Conservation (phyloP, 2,329 filamentous ascomycete species). For the Penicillium crustosum region DNA sequence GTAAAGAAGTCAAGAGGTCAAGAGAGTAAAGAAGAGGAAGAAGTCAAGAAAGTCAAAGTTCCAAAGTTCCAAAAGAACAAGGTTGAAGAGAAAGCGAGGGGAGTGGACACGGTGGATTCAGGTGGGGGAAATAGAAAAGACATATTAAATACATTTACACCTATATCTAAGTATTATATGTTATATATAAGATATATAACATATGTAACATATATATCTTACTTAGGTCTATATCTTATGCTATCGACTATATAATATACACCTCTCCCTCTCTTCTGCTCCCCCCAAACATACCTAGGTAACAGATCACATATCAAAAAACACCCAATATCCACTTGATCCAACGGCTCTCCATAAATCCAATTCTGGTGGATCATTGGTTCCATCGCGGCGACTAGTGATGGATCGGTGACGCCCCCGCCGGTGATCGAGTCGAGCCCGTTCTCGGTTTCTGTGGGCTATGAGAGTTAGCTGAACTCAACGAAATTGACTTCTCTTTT, state of each 20-base stretch:
- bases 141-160: too few species aligned
- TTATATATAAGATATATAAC: background rate
- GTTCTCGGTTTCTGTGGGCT: slow-evolving; percentile 11
- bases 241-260: background rate
- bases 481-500: background rate
- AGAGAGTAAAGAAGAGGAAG: background rate
- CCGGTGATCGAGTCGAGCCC: slow-evolving; percentile 27
- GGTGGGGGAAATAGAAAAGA: background rate
- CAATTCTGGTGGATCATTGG: slow-evolving; percentile 23
- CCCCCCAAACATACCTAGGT: too few species aligned
- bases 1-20: background rate
- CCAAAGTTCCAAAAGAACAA: background rate
- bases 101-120: slow-evolving; percentile 10
- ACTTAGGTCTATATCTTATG: background rate
- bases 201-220: background rate
- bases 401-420: slow-evolving; percentile 28
- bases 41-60: background rate
- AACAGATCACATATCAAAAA: background rate
- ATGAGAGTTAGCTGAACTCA: slow-evolving; percentile 16
- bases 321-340: slow-evolving; percentile 19
- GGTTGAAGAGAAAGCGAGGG: background rate
- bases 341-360: slow-evolving; percentile 27
- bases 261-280: background rate
- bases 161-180: too few species aligned
- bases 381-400: slow-evolving; percentile 23